Base-by-base conservation (phyloP, 2,329 filamentous ascomycete genomes). In the Epichloe sylvatica region DNA sequence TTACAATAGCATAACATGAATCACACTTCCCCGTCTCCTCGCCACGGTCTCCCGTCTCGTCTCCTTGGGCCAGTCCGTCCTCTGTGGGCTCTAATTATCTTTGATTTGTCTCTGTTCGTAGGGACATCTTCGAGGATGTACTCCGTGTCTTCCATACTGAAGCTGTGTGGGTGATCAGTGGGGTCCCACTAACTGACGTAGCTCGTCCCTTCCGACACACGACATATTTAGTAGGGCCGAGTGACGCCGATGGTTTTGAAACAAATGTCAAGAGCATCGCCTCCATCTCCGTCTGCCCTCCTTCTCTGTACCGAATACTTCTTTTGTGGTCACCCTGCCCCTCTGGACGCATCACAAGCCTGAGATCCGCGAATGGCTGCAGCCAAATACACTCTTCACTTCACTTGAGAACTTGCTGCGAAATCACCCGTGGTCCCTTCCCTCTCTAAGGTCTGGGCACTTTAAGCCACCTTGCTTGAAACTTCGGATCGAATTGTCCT, bases 231-330 rank as follows among this genome's bases (percentile, higher is more conserved):
- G 62, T 67, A 64, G 60, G 62, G 58, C 65, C 64, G 63, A 66
- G 62, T 60, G 59, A 54, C 56, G 62, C 62, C 63, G 65, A 67
- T 59, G 56, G 56, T 52, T 59, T 56, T 63, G 56, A 62, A 63
- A 59, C 64, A 54, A 54, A 49, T 51, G 49, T 53, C 19, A 23
- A 25, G 15, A 49, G n/a, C 19, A 37, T 25, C 33, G 21, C 9
- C 5, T 30, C 19, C 17, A 19, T 19, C 17, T 19, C 17, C 17
- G 17, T 19, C 17, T 19, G 17, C 38, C 46, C 37, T 38, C 21
- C 45, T 35, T 33, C 19, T 12, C 17, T 15, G 7, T 30, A 6
- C 34, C 3, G 17, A 40, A 13, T 35, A 13, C 12, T 25, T 8
- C 12, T 3, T 17, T 45, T n/a, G 34, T 19, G 13, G 19, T 38